Percentiles rank a stretch among this genome's conserved stretches.
Evolutionary conservation across 116 monocot genomes (phyloP).

Genomic region (Iris pallida): DNA sequence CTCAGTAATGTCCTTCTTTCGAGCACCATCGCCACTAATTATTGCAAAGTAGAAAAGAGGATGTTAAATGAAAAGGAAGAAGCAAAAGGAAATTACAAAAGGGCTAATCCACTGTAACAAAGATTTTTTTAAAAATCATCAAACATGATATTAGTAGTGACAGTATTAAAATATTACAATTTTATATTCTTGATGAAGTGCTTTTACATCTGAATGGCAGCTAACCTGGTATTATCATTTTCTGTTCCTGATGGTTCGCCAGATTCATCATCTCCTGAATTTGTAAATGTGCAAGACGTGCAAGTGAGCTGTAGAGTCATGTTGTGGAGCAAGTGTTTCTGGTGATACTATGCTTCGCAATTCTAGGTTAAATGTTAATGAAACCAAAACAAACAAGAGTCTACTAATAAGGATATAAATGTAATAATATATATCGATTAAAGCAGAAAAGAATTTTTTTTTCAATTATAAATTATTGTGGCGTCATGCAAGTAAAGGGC

Average conservation of each 20-base stretch:
- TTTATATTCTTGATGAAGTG: conserved; percentile 37
- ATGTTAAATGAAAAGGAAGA: background rate
- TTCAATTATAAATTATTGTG: background rate
- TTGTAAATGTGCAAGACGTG: conserved; percentile 62
- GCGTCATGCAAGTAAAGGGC: background rate
- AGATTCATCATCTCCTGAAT: conserved; percentile 65
- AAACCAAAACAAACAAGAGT: background rate
- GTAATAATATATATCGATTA: background rate
- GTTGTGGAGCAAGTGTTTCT: conserved; percentile 9
- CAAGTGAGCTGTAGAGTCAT: conserved; percentile 40
- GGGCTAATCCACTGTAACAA: background rate
- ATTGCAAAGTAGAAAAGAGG: conserved; percentile 12
- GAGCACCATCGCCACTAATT: conserved; percentile 22
- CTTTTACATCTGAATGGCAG: conserved; percentile 51
- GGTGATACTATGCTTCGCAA: conserved; percentile 10
- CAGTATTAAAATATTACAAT: background rate
- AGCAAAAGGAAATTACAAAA: background rate
- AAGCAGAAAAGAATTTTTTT: background rate
- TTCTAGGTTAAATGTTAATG: conserved; percentile 11
- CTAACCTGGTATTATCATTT: conserved; percentile 39
- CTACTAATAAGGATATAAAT: background rate
- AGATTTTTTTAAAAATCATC: background rate
- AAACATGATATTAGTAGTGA: conserved; percentile 2
- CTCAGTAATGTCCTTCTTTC: conserved; percentile 14
- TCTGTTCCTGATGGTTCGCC: conserved; percentile 49